Evolutionary conservation across 2,329 filamentous ascomycete genomes (phyloP), one percentile per base, ranked within the genome.

Genomic region (Hymenotorrendiella dingleyae): DNA sequence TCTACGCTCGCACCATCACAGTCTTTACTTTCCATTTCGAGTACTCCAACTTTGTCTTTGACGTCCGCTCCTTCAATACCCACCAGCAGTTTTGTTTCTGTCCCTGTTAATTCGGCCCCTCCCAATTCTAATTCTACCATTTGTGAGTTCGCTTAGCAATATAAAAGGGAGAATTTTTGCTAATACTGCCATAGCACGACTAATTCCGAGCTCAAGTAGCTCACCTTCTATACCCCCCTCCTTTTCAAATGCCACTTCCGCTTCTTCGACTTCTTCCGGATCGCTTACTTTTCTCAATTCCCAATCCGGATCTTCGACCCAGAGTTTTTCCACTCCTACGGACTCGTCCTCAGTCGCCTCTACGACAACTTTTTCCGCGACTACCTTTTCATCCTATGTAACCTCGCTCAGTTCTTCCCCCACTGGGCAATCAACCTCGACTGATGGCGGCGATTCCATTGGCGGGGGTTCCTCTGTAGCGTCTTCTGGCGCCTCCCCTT

Each of bases 81-180:
- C 41, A 44, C 51, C 20, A 54, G 39, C 39, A 54, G 37, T 40
- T 59, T 59, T 50, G 40, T 56, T 42, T 58, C 56, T 9, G 42
- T 54, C 43, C 42, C 41, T 47, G 49, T 45, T n/a, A n/a, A n/a
- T 42, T 58, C 56, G 11, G 42, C 54, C 43, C 42, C 41, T 47
- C 48, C 44, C 42, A 52, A 40, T 43, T 49, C 53, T 56, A 61
- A 60, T 59, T 56, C 56, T 35, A 57, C 54, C 28, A 52, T 52
- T 28, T 48, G 58, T 60, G 47, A 50, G 58, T 47, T 24, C n/a
- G 9, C 20, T 6, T 20, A 26, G 10, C n/a, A 24, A 10, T 21
- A 11, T 19, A 40, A 6, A 21, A 24, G 29, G 45, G 33, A 9
- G 8, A 21, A 26, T 24, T 22, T 49, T 53, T 36, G 53, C 35